Percentiles rank a stretch among this genome's conserved stretches.
phyloP scores from a whole-genome alignment of 2,329 filamentous ascomycete genomes.

The Samsoniella hepiali region DNA sequence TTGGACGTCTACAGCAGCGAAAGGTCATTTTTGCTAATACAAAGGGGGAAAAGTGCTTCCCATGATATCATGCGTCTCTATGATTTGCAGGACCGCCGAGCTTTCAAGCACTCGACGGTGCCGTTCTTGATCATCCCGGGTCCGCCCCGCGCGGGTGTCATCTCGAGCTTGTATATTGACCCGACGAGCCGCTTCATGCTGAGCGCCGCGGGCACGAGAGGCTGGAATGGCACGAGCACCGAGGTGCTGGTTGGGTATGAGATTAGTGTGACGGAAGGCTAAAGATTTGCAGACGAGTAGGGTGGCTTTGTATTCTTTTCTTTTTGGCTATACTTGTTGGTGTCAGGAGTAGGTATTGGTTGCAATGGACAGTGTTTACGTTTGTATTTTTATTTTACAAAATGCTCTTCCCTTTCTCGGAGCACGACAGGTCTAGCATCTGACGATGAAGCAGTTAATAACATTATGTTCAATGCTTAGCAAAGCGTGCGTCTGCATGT shows the following conservation, averaged over 20 bases:
- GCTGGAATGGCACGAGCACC: constrained; percentile 88
- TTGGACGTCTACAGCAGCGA: not conserved
- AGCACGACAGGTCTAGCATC: too few relatives aligned
- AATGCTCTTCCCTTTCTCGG: too few relatives aligned
- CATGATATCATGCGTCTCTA: constrained; percentile 93
- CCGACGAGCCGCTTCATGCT: constrained; percentile 88
- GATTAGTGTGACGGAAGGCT: constrained; percentile 48
- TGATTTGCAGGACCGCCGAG: constrained; percentile 68
- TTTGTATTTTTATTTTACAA: too few relatives aligned
- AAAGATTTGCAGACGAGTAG: not conserved
- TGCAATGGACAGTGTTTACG: not conserved
- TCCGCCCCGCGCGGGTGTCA: constrained; percentile 76
- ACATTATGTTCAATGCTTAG: too few relatives aligned
- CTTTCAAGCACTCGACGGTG: constrained; percentile 71
- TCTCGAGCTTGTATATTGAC: constrained; percentile 82
- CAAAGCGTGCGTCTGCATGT: too few relatives aligned
- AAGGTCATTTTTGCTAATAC: not conserved
- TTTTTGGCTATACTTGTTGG: not conserved
- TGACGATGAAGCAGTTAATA: too few relatives aligned
- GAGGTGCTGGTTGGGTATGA: constrained; percentile 95
- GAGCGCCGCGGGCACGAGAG: constrained; percentile 83
- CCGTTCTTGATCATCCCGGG: constrained; percentile 97
- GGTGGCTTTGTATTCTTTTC: not conserved
- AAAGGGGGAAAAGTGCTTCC: constrained; percentile 61
- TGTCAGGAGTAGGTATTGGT: not conserved